Base-by-base conservation (phyloP, 768 basidiomycete species). In the Phaffia tasmanica region DNA sequence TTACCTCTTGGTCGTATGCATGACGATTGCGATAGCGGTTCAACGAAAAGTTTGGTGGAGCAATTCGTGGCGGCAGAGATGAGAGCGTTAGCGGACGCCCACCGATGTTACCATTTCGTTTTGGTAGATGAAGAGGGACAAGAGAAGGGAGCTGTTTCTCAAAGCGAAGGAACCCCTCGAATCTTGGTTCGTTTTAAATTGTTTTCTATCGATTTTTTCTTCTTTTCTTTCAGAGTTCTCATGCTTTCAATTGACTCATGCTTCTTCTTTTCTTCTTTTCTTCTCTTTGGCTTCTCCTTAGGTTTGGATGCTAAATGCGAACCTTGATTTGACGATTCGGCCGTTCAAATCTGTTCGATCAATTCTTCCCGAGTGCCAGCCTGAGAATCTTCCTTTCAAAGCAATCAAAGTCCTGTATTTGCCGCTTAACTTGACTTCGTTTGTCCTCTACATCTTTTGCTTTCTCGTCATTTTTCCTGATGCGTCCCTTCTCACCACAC, bases 301-400 rank as follows among this genome's bases (percentile, higher is more conserved):
- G 91, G 80, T 97, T 25, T 97, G 94, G 93, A 74, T 97, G 25
- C 95, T 98, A 81, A 95, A 93, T 75, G 91, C 92, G 0, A 85
- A 81, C 70, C 83, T 98, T 71, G 83, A 82, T 15, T 76, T 97
- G 18, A 83, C 90, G 35, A 11, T 11, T 11, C 4, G 4, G 11
- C 35, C 35, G 35, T 42, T 0, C 93, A 90, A 74, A 81, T 82
- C 55, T 80, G 82, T 11, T 76, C 81, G 7, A 76, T 77, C 15
- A 78, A 82, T 21, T 83, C 82, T 63, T 75, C 81, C 8, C 79
- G 89, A 25, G 82, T 85, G 9, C 83, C 83, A 74, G 80, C 78
- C 57, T 84, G 35, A 42, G 35, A 42, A 11, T 42, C 81, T 7
- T 82, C 83, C 6, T 8, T 35, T 60, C 32, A 50, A 59, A 35